Base-by-base conservation (phyloP, 257 asterid genomes). In the Mitragyna speciosa region DNA sequence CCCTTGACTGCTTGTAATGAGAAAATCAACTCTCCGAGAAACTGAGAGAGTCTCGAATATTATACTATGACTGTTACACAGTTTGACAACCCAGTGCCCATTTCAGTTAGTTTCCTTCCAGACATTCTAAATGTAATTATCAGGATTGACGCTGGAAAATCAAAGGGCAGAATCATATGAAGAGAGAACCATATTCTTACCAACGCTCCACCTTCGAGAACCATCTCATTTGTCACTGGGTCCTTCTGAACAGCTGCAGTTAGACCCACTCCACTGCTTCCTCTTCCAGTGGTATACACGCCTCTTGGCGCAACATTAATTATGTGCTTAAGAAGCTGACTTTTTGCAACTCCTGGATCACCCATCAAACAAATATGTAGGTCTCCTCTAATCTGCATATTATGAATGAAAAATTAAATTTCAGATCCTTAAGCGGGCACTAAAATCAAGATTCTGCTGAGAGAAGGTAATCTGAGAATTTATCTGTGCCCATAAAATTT, bases 221-320 rank as follows among this genome's bases (percentile, higher is more conserved):
- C 98, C 95, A 94, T 89, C 87, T 96, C 98, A 88, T 91, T 94
- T 54, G 98, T 96, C 82, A 96, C 98, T 1, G 97, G 97, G 86
- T 92, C 99, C 90, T 84, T 96, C 91, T 91, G 97, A 85, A 96
- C 99, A 64, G 99, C 99, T 67, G 99, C 98, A 80, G 98, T 96
- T 84, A 96, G 88, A 87, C 99, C 99, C 85, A 96, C 98, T 72
- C 99, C 99, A 90, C 98, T 96, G 80, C 98, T 96, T 82, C 98
- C 99, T 85, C 89, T 94, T 24, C 99, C 99, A 43, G 99, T 96
- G 59, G 99, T 96, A 82, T 94, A 94, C 66, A 96, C 92, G 52
- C 97, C 98, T 82, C 98, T 89, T 69, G 98, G 98, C 69, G 98
- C 98, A 85, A 96, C 96, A 82, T 89, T 96, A 63, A 96, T 94